phyloP scores from a whole-genome alignment of 345 rosid species.

The Salix arbutifolia region DNA sequence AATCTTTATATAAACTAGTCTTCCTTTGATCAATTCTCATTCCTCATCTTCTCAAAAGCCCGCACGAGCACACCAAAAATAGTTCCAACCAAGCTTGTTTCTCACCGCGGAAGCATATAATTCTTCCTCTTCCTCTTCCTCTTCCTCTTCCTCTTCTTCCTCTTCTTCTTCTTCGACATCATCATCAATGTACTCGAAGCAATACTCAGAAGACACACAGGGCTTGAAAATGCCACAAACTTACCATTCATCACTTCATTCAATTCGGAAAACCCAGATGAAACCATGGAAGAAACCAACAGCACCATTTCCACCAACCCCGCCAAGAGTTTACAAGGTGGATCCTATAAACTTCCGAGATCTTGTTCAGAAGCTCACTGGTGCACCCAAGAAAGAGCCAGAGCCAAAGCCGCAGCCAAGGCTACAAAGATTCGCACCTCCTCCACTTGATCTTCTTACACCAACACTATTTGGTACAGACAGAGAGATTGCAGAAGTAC shows the following conservation, averaged over 20 bases:
- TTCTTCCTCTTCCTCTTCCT: slow-evolving; percentile 6
- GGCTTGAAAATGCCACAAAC: slow-evolving; percentile 11
- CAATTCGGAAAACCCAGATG: slow-evolving; percentile 43
- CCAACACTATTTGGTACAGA: background rate
- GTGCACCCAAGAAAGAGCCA: slow-evolving; percentile 31
- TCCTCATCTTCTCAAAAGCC: background rate
- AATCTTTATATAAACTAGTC: background rate
- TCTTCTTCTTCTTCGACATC: slow-evolving; percentile 19
- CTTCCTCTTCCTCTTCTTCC: slow-evolving; percentile 4
- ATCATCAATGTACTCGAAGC: slow-evolving; percentile 4
- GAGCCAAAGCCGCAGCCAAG: slow-evolving; percentile 18
- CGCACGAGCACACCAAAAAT: background rate
- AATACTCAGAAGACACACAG: slow-evolving; percentile 10
- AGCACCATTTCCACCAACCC: slow-evolving; percentile 61
- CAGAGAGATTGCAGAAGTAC: background rate
- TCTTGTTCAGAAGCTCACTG: slow-evolving; percentile 81
- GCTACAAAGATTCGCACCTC: slow-evolving; percentile 42
- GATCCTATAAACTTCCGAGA: slow-evolving; percentile 70
- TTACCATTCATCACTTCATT: slow-evolving; percentile 45
- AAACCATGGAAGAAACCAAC: slow-evolving; percentile 66
- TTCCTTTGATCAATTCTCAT: background rate
- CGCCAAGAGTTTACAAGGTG: slow-evolving; percentile 70
- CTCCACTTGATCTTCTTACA: slow-evolving; percentile 30
- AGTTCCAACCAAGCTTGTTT: too few relatives aligned
- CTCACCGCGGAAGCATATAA: slow-evolving; percentile 27